Conservation (phyloP, 345 rosid genomes). For the Rhizophora apiculata region DNA sequence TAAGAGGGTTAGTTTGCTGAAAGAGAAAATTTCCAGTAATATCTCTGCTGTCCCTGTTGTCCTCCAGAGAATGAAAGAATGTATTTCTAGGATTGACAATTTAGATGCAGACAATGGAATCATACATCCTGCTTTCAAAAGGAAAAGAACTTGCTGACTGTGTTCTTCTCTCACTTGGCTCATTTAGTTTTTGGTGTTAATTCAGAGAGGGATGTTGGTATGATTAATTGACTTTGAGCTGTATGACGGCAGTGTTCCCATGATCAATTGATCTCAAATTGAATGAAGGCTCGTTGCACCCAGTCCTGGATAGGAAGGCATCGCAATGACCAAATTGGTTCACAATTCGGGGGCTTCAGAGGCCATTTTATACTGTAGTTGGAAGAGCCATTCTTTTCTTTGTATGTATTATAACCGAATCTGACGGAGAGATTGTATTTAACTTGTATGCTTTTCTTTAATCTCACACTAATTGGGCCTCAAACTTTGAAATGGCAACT, state of each 20-base stretch:
- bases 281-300: too few relatives aligned
- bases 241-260: not conserved
- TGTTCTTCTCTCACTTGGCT: not conserved
- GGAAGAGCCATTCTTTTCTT: constrained; percentile 9
- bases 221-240: not conserved
- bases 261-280: too few relatives aligned
- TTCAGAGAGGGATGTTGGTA: not conserved
- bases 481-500: too few relatives aligned
- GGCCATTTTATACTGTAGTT: constrained; percentile 7
- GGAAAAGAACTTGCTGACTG: constrained; percentile 29
- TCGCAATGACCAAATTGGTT: not conserved
- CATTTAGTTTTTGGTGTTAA: not conserved
- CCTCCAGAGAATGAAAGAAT: constrained; percentile 56
- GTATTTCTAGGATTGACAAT: constrained; percentile 46
- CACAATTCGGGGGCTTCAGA: not conserved
- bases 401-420: constrained; percentile 14
- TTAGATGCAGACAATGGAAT: constrained; percentile 39
- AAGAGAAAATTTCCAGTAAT: constrained; percentile 46
- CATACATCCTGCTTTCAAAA: constrained; percentile 54
- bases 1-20: constrained; percentile 46
- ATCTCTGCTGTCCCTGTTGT: constrained; percentile 41
- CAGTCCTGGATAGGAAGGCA: not conserved
- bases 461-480: too few relatives aligned
- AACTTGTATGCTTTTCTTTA: not conserved
- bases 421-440: not conserved